Evolutionary conservation across 306 rosid species (phyloP), one percentile per base, ranked within the genome.

Genomic region (Glycine soja): DNA sequence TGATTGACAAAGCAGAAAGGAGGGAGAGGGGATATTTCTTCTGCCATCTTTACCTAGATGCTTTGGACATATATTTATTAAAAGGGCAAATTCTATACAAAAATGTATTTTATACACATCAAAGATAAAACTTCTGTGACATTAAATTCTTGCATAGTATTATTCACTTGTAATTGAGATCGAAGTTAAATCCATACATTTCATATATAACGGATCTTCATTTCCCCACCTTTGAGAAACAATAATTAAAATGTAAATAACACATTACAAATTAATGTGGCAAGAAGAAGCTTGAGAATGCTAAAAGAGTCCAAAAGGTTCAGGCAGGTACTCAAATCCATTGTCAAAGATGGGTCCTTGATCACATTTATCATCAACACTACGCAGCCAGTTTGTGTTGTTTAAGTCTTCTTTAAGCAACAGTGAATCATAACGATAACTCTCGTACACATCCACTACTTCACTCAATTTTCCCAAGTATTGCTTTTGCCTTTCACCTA

Each of bases 241-340:
- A 8, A 42, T 4, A 43, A 68, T 68, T 10, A 15, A 16, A 34
- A 9, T 2, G n/a, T 40, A 15, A 67, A 67, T 65, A 45, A 6
- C 74, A 73, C 18, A 64, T 34, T 64, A 81, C 56, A 76, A 38
- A 74, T 56, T 56, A 3, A 18, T 58, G 51, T 50, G 65, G 72
- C 58, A 80, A 73, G 77, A 68, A 69, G 86, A 83, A 81, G 82
- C 46, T 34, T 40, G 43, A 4, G 51, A 42, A 68, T 75, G 90
- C 87, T 88, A 91, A 11, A 81, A 83, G 86, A 88, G 90, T 48
- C 88, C 90, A 67, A 90, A 93, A 50, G 97, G 97, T 76, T 93
- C 97, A 4, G 93, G 97, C 84, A 93, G 87, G 48, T 87, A 32
- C 83, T 90, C 97, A 79, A 93, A 91, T 72, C 97, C 91, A 46